These are phyloP conservation scores for Bothriochloa decipiens DNA, from an alignment of 176 grass and related monocot genomes.

Conservation along the genomic window DNA sequence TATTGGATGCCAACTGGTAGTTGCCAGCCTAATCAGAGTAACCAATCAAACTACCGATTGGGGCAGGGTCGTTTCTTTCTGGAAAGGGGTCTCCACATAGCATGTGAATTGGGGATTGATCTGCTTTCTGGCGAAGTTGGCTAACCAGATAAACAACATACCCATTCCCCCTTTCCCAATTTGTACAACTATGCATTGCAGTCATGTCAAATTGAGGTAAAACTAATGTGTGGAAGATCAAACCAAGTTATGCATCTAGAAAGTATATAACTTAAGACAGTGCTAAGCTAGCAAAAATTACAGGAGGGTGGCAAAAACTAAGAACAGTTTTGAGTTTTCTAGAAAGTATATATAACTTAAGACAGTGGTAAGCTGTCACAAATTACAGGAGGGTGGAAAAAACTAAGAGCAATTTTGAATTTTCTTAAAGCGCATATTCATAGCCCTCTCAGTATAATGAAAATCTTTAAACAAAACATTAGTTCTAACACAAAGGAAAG, in stretches of 20 bases:
- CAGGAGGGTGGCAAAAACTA: not conserved
- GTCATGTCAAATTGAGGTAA: not conserved
- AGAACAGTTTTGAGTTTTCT: not conserved
- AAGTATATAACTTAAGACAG: not conserved
- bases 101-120: not conserved
- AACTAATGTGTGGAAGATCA: conserved; percentile 19
- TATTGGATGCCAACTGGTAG: not conserved
- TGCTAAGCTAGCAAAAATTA: not conserved
- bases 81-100: not conserved
- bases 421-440: conserved; percentile 3
- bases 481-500: conserved; percentile 20
- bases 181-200: not conserved
- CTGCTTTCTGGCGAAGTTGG: conserved; percentile 6
- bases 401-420: too few species aligned
- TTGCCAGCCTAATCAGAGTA: not conserved
- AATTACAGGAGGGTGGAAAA: not conserved
- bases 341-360: not conserved
- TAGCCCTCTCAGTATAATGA: not conserved
- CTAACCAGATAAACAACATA: not conserved
- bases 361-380: not conserved
- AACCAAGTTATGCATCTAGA: not conserved
- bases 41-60: not conserved
- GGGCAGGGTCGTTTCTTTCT: not conserved
- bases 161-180: not conserved
- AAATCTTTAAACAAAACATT: conserved; percentile 17